Conservation (phyloP, 495 filamentous ascomycete genomes). For the Echria macrotheca region DNA sequence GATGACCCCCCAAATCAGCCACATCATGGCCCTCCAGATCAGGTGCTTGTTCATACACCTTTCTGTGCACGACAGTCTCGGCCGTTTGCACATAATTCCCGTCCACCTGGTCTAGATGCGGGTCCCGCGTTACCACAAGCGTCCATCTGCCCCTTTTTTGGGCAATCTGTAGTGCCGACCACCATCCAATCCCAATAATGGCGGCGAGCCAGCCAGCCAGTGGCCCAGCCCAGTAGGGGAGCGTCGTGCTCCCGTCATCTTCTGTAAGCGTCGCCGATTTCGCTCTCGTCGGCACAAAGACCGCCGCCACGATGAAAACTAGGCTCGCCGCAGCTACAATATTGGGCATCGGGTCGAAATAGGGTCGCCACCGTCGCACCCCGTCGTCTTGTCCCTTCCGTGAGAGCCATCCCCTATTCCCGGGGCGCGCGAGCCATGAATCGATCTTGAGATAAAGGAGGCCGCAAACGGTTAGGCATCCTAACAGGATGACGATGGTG, state of each 20-base stretch:
- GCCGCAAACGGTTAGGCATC: background rate
- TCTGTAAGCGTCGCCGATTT: background rate
- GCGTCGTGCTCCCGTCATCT: background rate
- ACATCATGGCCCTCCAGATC: too few relatives aligned
- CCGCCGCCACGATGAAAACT: background rate
- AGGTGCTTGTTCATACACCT: too few relatives aligned
- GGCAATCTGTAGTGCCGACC: background rate
- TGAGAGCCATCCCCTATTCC: background rate
- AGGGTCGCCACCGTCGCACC: slow-evolving; percentile 3
- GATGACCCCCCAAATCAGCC: too few relatives aligned
- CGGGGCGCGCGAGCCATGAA: background rate
- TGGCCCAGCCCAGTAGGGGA: background rate
- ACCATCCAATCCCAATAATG: slow-evolving; percentile 1
- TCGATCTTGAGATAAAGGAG: slow-evolving; percentile 5
- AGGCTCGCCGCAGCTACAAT: background rate
- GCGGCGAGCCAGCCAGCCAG: background rate
- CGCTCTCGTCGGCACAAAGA: background rate
- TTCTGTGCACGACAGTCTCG: background rate
- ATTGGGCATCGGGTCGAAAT: background rate
- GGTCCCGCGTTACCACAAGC: background rate
- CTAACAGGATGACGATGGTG: background rate
- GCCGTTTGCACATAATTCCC: slow-evolving; percentile 5
- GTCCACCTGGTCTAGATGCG: background rate
- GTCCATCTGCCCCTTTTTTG: slow-evolving; percentile 1
- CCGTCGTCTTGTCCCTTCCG: background rate